Evolutionary conservation across 805 yeast species (phyloP).

Genomic region (Yamadazyma nakazawae): DNA sequence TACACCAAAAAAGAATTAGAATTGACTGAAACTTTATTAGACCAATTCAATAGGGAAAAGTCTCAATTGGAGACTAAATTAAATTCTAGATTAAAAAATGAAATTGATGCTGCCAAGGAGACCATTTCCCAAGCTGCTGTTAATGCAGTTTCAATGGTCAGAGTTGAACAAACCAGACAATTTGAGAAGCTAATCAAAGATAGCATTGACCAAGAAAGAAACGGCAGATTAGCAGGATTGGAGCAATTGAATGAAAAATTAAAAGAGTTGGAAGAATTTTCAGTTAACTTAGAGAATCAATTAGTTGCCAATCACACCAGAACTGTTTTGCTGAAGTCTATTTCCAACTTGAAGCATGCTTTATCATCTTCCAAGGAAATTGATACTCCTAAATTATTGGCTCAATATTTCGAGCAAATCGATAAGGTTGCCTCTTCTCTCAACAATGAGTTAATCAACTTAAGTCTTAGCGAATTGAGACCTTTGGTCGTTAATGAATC

Average conservation of each 20-base stretch:
- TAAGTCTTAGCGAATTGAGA: conserved; percentile 33
- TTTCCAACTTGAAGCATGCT: conserved; percentile 31
- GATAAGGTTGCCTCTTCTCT: conserved; percentile 18
- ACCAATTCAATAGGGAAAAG: conserved; percentile 62
- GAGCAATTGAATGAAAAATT: conserved; percentile 55
- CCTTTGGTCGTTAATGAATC: conserved; percentile 35
- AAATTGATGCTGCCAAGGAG: conserved; percentile 64
- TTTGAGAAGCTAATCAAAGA: conserved; percentile 32
- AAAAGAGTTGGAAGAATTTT: conserved; percentile 54
- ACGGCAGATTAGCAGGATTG: conserved; percentile 71
- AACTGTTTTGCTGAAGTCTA: conserved; percentile 28
- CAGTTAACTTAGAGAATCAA: conserved; percentile 38
- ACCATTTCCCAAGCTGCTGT: conserved; percentile 68
- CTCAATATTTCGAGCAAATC: conserved; percentile 37
- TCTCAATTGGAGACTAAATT: conserved; percentile 57
- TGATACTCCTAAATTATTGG: conserved; percentile 24
- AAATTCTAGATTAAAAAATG: conserved; percentile 53
- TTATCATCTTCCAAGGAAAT: conserved; percentile 16
- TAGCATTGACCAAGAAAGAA: conserved; percentile 49
- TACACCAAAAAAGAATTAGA: conserved; percentile 51
- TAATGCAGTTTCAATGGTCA: conserved; percentile 65
- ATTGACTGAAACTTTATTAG: conserved; percentile 54
- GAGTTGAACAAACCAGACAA: conserved; percentile 63
- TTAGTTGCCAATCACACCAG: conserved; percentile 32
- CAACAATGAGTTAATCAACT: conserved; percentile 32